A percentile compares a stretch with the other conserved stretches of the same genome.
Evolutionary conservation across 495 filamentous ascomycete species (phyloP).

Genomic region (Penicillium cinerascens): DNA sequence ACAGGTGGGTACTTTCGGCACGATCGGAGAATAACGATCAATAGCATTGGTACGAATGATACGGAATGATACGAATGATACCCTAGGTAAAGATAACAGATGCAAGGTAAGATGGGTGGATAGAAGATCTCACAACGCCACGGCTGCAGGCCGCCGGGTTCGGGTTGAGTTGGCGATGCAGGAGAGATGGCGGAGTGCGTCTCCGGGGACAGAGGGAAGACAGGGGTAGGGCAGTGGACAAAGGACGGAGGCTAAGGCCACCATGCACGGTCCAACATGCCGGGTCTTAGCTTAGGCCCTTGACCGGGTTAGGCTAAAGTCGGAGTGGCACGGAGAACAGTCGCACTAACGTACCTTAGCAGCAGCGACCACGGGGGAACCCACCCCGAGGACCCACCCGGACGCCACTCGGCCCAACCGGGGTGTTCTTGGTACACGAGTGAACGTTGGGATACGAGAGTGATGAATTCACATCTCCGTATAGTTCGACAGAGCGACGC

Average conservation of each 20-base stretch:
- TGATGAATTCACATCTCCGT: no score
- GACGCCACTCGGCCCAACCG: slow-evolving; percentile 25
- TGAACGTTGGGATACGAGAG: no score
- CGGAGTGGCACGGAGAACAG: slow-evolving; percentile 30
- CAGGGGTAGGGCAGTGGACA: slow-evolving; percentile 15
- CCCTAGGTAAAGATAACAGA: no score
- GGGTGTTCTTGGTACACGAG: slow-evolving; percentile 3
- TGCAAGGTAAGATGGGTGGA: slow-evolving; percentile 14
- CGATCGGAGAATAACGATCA: no score
- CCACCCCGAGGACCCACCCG: slow-evolving; percentile 22
- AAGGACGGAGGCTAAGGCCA: background rate
- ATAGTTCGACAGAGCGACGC: no score
- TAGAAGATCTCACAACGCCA: slow-evolving; percentile 10
- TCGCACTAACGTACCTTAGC: slow-evolving; percentile 25
- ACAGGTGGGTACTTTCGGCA: no score
- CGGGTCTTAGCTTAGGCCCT: slow-evolving; percentile 22
- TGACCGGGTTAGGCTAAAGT: slow-evolving; percentile 23
- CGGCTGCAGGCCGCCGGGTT: slow-evolving; percentile 20
- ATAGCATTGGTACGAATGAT: no score
- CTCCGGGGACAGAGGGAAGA: background rate
- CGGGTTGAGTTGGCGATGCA: slow-evolving; percentile 18
- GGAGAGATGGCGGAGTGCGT: slow-evolving; percentile 1
- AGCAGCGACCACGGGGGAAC: slow-evolving; percentile 23
- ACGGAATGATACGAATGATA: no score
- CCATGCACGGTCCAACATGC: slow-evolving; percentile 24